Evolutionary conservation across 73 alveolate genomes (phyloP).

Genomic region (Paramecium octaurelia): DNA sequence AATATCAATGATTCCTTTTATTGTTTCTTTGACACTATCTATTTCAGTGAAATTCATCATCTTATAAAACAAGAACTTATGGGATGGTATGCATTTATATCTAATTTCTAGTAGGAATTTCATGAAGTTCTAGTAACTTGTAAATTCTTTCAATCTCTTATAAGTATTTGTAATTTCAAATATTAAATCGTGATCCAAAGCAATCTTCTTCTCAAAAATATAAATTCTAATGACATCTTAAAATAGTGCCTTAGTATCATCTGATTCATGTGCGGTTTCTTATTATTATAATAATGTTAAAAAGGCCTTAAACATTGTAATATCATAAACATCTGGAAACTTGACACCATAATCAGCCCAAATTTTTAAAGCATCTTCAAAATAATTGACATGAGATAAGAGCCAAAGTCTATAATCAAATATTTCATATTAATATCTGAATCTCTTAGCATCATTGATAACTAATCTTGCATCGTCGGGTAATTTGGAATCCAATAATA

Average conservation of each 20-base stretch:
- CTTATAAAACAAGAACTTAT: not conserved
- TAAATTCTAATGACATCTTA: not conserved
- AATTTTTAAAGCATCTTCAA: constrained; percentile 18
- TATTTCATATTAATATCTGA: constrained; percentile 15
- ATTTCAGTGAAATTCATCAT: not conserved
- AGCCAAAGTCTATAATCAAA: not conserved
- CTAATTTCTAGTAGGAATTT: not conserved
- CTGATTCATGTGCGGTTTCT: not conserved
- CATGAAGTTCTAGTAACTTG: not conserved
- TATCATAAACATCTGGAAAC: not conserved
- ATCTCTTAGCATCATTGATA: constrained; percentile 26
- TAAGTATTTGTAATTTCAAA: not conserved
- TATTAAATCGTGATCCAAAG: not conserved
- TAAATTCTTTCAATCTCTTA: constrained; percentile 34
- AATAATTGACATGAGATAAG: not conserved
- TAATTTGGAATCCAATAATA: not conserved
- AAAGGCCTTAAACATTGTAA: not conserved
- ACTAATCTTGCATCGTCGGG: constrained; percentile 16
- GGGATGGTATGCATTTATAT: not conserved
- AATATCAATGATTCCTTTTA: not conserved
- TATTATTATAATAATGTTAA: not conserved
- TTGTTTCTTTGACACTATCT: not conserved
- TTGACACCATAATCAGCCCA: not conserved
- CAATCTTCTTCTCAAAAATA: not conserved
- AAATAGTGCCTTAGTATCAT: not conserved